Percentiles rank a stretch among this genome's conserved stretches.
Conservation (phyloP, 2,329 filamentous ascomycete genomes). For the Alternaria burnsii region DNA sequence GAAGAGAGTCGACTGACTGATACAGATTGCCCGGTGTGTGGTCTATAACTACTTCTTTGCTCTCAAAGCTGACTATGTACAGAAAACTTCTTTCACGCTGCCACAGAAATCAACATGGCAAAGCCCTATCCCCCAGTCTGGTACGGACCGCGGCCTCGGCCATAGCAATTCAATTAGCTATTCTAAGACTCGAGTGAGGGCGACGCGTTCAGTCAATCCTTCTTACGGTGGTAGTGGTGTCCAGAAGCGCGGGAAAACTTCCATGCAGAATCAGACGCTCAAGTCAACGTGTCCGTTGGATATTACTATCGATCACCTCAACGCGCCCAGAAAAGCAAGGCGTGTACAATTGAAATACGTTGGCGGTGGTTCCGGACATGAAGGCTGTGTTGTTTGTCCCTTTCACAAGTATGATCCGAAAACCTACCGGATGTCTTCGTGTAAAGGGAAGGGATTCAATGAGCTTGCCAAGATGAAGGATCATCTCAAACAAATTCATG, state of each 20-base stretch:
- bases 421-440: background rate
- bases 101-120: background rate
- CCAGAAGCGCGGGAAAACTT: background rate
- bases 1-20: background rate
- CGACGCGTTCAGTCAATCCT: background rate
- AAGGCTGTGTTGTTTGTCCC: background rate
- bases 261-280: background rate
- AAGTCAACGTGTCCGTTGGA: background rate
- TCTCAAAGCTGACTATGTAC: background rate
- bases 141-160: background rate
- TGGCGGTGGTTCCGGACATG: background rate
- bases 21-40: background rate
- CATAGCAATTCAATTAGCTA: background rate
- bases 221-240: background rate
- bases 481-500: background rate
- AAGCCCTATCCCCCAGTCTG: background rate
- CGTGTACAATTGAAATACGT: background rate
- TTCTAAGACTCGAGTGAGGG: background rate
- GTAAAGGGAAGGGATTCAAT: slow-evolving; percentile 5
- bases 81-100: background rate
- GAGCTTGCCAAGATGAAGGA: slow-evolving; percentile 17
- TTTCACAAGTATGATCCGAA: background rate
- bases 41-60: background rate
- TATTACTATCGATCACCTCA: background rate
- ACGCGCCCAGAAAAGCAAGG: background rate